Percentiles rank a stretch among this genome's conserved stretches.
These are phyloP conservation scores for Talaromyces proteolyticus DNA, from an alignment of 495 filamentous ascomycete species.

Conservation along the genomic window DNA sequence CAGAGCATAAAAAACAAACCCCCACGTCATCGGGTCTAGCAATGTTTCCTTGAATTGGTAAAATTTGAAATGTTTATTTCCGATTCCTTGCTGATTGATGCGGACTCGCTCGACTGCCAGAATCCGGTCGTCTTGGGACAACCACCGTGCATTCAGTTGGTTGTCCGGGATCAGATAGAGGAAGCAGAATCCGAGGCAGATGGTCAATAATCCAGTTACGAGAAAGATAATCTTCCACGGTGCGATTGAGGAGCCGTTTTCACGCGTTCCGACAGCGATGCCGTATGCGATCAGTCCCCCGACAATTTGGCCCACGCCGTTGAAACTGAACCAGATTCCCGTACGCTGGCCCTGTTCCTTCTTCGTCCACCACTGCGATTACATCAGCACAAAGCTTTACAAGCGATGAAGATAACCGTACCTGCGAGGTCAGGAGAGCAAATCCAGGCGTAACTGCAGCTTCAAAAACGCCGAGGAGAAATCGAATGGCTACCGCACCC, in stretches of 20 bases:
- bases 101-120: conserved; percentile 56
- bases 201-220: conserved; percentile 56
- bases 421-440: conserved; percentile 53
- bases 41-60: conserved; percentile 57
- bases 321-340: conserved; percentile 61
- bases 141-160: conserved; percentile 62
- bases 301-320: conserved; percentile 55
- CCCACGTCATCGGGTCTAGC: conserved; percentile 57
- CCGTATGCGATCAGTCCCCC: conserved; percentile 60
- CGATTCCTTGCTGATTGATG: conserved; percentile 61
- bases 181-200: conserved; percentile 51
- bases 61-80: conserved; percentile 62
- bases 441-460: conserved; percentile 60
- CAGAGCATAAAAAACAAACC: conserved; percentile 57
- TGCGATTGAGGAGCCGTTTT: conserved; percentile 47
- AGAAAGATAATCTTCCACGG: conserved; percentile 69
- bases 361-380: conserved; percentile 55
- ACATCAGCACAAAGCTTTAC: neutral
- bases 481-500: conserved; percentile 50
- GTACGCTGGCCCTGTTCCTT: conserved; percentile 51
- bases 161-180: conserved; percentile 62
- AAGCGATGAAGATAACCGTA: conserved; percentile 5
- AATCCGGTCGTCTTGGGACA: conserved; percentile 55
- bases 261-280: conserved; percentile 51
- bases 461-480: conserved; percentile 57